A percentile compares a stretch with the other conserved stretches of the same genome.
Evolutionary conservation across 1,284 basidiomycete genomes (phyloP).

Genomic region (Irpex sp.): DNA sequence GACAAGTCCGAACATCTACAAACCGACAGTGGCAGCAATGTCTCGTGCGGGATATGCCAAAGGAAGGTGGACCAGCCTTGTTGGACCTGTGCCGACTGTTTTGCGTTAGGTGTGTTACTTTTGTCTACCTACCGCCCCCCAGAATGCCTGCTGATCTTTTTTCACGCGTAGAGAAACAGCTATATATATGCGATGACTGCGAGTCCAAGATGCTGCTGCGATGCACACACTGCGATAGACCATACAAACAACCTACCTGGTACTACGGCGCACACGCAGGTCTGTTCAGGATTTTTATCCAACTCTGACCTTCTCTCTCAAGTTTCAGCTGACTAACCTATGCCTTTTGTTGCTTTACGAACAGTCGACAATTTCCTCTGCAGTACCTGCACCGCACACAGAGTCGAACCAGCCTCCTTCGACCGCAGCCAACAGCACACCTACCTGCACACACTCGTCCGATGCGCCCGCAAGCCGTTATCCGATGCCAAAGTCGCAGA

Average conservation of each 20-base stretch:
- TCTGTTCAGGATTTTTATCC: too few species aligned
- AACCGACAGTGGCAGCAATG: background rate
- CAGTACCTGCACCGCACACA: slow-evolving; percentile 4
- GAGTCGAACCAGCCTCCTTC: background rate
- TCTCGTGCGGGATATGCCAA: slow-evolving; percentile 7
- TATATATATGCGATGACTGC: slow-evolving; percentile 11
- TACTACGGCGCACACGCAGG: slow-evolving; percentile 9
- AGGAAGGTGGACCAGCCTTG: slow-evolving; percentile 3
- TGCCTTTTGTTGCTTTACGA: background rate
- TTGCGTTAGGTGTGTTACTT: background rate
- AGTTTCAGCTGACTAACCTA: too few species aligned
- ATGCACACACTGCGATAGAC: slow-evolving; percentile 3
- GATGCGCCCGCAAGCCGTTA: slow-evolving; percentile 7
- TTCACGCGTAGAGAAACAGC: slow-evolving; percentile 3
- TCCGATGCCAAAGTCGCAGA: background rate
- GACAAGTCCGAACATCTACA: background rate
- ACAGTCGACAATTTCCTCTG: slow-evolving; percentile 11
- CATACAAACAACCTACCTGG: slow-evolving; percentile 12
- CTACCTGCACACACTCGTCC: slow-evolving; percentile 10
- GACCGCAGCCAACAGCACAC: slow-evolving; percentile 4
- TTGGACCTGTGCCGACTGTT: slow-evolving; percentile 12
- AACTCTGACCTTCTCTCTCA: too few species aligned
- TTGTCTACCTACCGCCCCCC: background rate
- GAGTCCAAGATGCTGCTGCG: slow-evolving; percentile 8
- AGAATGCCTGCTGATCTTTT: background rate